Percentiles rank a stretch among this genome's conserved stretches.
Conservation (phyloP, 1,284 basidiomycete species). For the Cutaneotrichosporon cavernicola region DNA sequence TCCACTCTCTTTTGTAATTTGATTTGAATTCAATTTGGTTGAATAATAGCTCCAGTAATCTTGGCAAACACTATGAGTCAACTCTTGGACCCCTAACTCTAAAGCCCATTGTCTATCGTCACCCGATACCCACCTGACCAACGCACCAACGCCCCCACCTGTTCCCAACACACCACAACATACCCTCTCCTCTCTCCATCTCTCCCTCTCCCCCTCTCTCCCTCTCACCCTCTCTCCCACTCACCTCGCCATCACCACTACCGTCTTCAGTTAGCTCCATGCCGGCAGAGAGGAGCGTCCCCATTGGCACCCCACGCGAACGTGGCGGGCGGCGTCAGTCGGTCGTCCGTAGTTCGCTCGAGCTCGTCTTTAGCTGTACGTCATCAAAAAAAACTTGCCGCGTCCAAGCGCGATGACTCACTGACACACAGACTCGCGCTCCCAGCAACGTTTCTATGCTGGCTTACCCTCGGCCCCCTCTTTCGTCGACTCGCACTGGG, state of each 20-base stretch:
- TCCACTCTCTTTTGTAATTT: not conserved
- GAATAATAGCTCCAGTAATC: too few relatives aligned
- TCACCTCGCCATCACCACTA: not conserved
- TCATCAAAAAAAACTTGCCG: conserved; percentile 3
- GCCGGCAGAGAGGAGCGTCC: conserved; percentile 20
- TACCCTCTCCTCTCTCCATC: not conserved
- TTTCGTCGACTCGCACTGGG: conserved; percentile 41
- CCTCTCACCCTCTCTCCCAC: not conserved
- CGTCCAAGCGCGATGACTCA: not conserved
- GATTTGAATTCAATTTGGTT: too few relatives aligned
- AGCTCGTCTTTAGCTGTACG: conserved; percentile 53
- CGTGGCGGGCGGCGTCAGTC: not conserved
- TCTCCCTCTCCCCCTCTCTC: not conserved
- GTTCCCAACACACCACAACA: too few relatives aligned
- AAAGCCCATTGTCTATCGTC: too few relatives aligned
- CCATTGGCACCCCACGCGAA: conserved; percentile 15
- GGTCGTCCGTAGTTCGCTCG: conserved; percentile 47
- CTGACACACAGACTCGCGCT: conserved; percentile 45
- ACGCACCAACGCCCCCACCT: not conserved
- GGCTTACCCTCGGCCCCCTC: conserved; percentile 46
- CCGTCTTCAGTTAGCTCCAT: not conserved
- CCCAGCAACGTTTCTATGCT: conserved; percentile 49
- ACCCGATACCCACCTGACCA: too few relatives aligned
- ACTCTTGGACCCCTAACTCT: too few relatives aligned
- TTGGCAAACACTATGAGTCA: too few relatives aligned